phyloP scores from a whole-genome alignment of 2,329 filamentous ascomycete genomes.

The Escovopsis sp. region DNA sequence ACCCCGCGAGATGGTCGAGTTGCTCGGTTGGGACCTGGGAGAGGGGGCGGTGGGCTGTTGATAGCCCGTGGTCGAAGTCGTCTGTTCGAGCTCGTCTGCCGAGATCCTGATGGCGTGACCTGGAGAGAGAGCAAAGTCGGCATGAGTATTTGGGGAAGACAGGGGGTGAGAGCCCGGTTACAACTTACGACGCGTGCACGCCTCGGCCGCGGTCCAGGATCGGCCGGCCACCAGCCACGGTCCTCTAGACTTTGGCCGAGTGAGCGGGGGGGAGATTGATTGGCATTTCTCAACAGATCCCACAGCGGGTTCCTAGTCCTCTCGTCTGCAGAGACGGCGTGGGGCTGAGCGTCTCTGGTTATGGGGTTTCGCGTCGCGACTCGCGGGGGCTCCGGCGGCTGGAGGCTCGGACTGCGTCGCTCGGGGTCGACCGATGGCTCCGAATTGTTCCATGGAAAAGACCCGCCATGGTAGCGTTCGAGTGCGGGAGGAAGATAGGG shows the following conservation, averaged over 20 bases:
- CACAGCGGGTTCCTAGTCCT: too few species aligned
- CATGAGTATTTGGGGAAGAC: too few species aligned
- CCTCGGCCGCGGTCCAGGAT: slow-evolving; percentile 8
- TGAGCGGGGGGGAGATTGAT: too few species aligned
- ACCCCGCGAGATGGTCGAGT: slow-evolving; percentile 16
- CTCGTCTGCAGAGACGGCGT: too few species aligned
- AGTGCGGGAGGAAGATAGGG: slow-evolving; percentile 8
- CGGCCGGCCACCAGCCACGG: slow-evolving; percentile 13
- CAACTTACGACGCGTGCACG: slow-evolving; percentile 12
- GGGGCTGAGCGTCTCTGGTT: too few species aligned
- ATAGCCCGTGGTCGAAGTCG: too few species aligned
- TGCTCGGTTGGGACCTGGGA: background rate
- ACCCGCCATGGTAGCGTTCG: slow-evolving; percentile 4
- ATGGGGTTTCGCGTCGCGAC: slow-evolving; percentile 9
- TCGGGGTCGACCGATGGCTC: slow-evolving; percentile 2
- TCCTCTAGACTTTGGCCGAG: background rate
- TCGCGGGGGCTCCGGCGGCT: slow-evolving; percentile 1
- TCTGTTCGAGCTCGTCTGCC: background rate
- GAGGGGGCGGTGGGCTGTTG: too few species aligned
- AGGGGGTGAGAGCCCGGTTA: too few species aligned
- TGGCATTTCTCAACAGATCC: too few species aligned
- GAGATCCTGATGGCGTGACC: slow-evolving; percentile 3
- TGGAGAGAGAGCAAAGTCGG: background rate
- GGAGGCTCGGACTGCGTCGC: background rate
- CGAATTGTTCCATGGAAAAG: slow-evolving; percentile 11